Evolutionary conservation across 129 eudicot species (phyloP).

Genomic region (Saposhnikovia divaricata): DNA sequence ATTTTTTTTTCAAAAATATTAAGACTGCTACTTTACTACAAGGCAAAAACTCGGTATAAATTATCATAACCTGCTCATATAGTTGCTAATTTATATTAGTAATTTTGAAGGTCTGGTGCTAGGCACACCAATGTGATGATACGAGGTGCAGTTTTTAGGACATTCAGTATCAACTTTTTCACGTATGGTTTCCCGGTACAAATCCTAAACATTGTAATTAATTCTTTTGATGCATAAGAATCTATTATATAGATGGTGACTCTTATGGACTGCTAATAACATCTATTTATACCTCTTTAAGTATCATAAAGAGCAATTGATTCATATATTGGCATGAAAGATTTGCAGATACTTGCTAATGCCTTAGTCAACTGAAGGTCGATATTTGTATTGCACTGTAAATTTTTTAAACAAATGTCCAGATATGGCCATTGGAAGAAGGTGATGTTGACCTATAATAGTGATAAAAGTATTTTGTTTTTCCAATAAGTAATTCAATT

Average conservation of each 20-base stretch:
- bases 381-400: no score
- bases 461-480: no score
- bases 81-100: conserved; percentile 7
- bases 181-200: conserved; percentile 97
- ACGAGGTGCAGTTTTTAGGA: conserved; percentile 76
- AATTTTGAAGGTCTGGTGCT: conserved; percentile 66
- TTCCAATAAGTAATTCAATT: not conserved
- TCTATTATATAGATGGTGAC: not conserved
- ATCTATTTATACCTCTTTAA: not conserved
- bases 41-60: not conserved
- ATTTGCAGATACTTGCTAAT: not conserved
- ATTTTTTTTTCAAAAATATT: not conserved
- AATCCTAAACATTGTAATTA: conserved; percentile 21
- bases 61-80: not conserved
- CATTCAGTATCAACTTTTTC: conserved; percentile 90
- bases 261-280: not conserved
- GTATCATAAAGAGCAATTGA: not conserved
- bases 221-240: not conserved
- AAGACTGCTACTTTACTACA: not conserved
- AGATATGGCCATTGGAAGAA: no score
- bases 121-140: conserved; percentile 75
- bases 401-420: no score
- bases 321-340: not conserved
- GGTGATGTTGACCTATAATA: no score
- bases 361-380: not conserved